phyloP scores from a whole-genome alignment of 164 flowering plant species.

The Tetrastigma voinierianum region DNA sequence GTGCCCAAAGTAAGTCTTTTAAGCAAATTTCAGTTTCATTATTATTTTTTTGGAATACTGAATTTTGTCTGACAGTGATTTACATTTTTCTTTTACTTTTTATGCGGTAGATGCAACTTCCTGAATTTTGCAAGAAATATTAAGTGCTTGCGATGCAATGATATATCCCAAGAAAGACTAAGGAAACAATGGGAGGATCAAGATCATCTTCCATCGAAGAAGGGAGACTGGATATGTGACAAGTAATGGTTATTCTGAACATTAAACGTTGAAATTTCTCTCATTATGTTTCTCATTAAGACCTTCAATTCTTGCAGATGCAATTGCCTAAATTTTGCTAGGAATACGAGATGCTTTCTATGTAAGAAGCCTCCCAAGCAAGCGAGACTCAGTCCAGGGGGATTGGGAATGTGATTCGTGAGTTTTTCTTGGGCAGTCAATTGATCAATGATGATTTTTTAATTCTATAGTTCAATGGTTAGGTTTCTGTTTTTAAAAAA shows the following conservation, averaged over 20 bases:
- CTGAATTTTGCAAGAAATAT: slow-evolving; percentile 72
- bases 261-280: background rate
- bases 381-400: slow-evolving; percentile 70
- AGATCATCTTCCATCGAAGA: slow-evolving; percentile 75
- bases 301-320: slow-evolving; percentile 51
- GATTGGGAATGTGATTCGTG: slow-evolving; percentile 97
- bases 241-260: slow-evolving; percentile 41
- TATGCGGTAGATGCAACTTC: slow-evolving; percentile 70
- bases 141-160: slow-evolving; percentile 76
- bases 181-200: slow-evolving; percentile 47
- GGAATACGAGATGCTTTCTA: slow-evolving; percentile 69
- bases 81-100: slow-evolving; percentile 1
- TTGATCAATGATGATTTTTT: background rate
- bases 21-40: background rate
- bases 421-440: slow-evolving; percentile 25
- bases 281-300: slow-evolving; percentile 9
- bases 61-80: background rate
- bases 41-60: background rate
- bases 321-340: slow-evolving; percentile 87
- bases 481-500: background rate
- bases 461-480: too few relatives aligned
- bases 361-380: slow-evolving; percentile 80
- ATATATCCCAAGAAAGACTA: slow-evolving; percentile 47
- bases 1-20: slow-evolving; percentile 72
- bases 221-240: slow-evolving; percentile 91